phyloP scores from a whole-genome alignment of 331 rosid genomes.

The Quercus tomentella region DNA sequence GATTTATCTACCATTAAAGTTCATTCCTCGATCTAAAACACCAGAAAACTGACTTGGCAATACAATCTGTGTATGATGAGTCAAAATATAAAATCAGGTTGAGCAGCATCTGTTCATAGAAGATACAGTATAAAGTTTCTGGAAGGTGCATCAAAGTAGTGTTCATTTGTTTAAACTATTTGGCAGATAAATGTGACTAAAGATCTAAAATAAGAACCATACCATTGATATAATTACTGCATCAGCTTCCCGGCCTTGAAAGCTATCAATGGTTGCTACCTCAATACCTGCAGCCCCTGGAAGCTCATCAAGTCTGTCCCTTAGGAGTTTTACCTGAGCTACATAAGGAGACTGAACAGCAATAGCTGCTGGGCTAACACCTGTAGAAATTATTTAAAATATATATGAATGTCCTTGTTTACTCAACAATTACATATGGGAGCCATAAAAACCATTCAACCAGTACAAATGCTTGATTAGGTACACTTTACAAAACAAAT shows the following conservation, averaged over 20 bases:
- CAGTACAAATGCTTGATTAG: not conserved
- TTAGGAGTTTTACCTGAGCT: conserved; percentile 81
- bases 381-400: conserved; percentile 35
- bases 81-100: not conserved
- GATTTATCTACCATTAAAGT: not conserved
- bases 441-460: not conserved
- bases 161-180: not conserved
- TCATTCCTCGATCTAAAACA: not conserved
- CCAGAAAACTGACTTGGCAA: not conserved
- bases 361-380: conserved; percentile 64
- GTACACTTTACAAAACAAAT: not conserved
- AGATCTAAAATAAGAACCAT: conserved; percentile 6
- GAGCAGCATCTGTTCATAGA: not conserved
- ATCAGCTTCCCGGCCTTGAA: conserved; percentile 91
- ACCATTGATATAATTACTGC: conserved; percentile 90
- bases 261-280: conserved; percentile 84
- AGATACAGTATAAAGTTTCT: not conserved
- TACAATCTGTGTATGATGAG: not conserved
- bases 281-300: conserved; percentile 68
- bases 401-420: conserved; percentile 1
- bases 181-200: not conserved
- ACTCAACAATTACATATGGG: not conserved
- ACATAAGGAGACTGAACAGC: conserved; percentile 88
- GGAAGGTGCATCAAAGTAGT: not conserved
- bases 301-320: conserved; percentile 69